Base-by-base conservation (phyloP, 495 filamentous ascomycete species). In the Xylaria venustula region DNA sequence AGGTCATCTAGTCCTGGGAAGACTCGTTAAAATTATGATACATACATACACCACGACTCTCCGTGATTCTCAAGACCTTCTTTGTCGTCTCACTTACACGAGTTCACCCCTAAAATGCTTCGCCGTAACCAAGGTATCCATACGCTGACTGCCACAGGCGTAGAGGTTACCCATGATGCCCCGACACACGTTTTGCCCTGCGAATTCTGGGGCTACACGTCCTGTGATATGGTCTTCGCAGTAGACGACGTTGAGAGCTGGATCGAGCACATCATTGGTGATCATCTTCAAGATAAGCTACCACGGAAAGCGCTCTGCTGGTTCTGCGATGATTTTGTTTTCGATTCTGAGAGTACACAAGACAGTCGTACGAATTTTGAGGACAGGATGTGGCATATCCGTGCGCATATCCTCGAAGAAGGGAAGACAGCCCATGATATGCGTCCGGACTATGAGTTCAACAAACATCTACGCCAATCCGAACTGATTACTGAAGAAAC, bases 261-360 rank as follows among this genome's bases (percentile, higher is more conserved):
- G 54, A 46, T 57, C 14, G 41, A 57, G 7, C 54, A 47, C 1
- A 34, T 57, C 26, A 15, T 47, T 4, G 28, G 7, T 11, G 26
- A 7, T 0, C 41, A 57, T 23, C 44, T 57, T 5, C 0, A 36
- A 47, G 20, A 6, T 2, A 32, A 47, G 0, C 17, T 57, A 1
- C 78, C 79, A 0, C 79, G 20, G 26, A 36, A 68, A 68, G 76
- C 81, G 28, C 0, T 47, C 17, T 57, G 54, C 20, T 57, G 54
- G 54, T 57, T 84, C 63, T 5, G 82, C 68, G 63, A 86, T 81
- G 0, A 85, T 63, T 61, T 84, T 81, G 11, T 73, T 73, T 60
- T 86, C 81, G 11, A 81, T 75, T 4, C 78, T 54, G 6, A 12
- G 14, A 4, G 37, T 19, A 14, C 19, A 17, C 17, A 7, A 2